These are phyloP conservation scores for Paecilomyces variotii DNA, from an alignment of 2,329 filamentous ascomycete species.

Conservation along the genomic window DNA sequence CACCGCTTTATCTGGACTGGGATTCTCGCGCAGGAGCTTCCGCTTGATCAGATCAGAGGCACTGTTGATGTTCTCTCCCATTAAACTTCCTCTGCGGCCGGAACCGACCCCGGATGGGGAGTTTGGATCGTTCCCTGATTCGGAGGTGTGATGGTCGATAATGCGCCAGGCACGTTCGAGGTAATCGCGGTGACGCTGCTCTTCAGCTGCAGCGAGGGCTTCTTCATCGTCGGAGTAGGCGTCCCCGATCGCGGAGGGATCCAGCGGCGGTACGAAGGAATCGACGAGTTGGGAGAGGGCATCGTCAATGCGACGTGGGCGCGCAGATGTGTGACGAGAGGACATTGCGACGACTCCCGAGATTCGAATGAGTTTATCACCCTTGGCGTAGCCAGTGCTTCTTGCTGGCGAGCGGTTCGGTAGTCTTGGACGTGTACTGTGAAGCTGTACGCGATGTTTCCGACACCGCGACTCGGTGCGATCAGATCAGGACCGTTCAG, in stretches of 20 bases:
- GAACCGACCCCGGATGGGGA: slow-evolving; percentile 16
- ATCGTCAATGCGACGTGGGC: slow-evolving; percentile 36
- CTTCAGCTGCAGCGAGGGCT: slow-evolving; percentile 28
- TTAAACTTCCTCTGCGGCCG: slow-evolving; percentile 21
- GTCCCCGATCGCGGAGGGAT: slow-evolving; percentile 20
- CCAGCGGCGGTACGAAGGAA: slow-evolving; percentile 30
- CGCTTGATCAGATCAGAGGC: slow-evolving; percentile 88
- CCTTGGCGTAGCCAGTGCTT: background rate
- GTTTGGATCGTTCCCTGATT: slow-evolving; percentile 15
- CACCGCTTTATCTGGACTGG: slow-evolving; percentile 64
- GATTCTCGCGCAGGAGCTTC: slow-evolving; percentile 71
- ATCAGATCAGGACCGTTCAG: background rate
- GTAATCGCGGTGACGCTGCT: slow-evolving; percentile 24
- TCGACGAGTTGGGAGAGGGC: slow-evolving; percentile 37
- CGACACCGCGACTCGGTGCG: background rate
- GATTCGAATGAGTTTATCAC: background rate
- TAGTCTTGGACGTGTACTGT: background rate
- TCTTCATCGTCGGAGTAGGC: slow-evolving; percentile 25
- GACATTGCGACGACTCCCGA: slow-evolving; percentile 18
- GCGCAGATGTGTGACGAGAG: slow-evolving; percentile 21
- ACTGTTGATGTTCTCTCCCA: slow-evolving; percentile 62
- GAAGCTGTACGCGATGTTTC: background rate
- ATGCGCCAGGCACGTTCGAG: slow-evolving; percentile 32
- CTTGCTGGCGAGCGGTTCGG: background rate
- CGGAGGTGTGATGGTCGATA: slow-evolving; percentile 22